Percentiles rank a stretch among this genome's conserved stretches.
Evolutionary conservation across 768 basidiomycete species (phyloP).

Genomic region (Vishniacozyma victoriae): DNA sequence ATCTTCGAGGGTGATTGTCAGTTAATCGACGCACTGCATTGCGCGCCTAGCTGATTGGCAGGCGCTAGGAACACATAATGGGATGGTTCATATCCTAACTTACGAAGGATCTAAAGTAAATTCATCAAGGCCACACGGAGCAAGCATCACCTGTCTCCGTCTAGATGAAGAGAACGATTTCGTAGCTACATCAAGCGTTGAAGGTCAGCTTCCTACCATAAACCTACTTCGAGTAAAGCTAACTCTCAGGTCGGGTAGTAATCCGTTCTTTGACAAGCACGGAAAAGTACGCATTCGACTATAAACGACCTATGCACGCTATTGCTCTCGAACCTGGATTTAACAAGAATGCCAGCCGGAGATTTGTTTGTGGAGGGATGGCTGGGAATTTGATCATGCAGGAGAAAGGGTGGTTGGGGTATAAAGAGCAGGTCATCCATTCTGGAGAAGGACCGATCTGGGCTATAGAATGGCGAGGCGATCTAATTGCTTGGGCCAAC

Average conservation of each 20-base stretch:
- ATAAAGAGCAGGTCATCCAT: constrained; percentile 79
- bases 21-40: constrained; percentile 17
- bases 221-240: not conserved
- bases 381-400: constrained; percentile 77
- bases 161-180: constrained; percentile 82
- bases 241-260: constrained; percentile 73
- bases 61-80: constrained; percentile 88
- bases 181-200: constrained; percentile 84
- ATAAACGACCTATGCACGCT: constrained; percentile 85
- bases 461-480: constrained; percentile 78
- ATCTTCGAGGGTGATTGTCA: constrained; percentile 66
- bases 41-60: constrained; percentile 44
- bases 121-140: constrained; percentile 82
- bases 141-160: constrained; percentile 76
- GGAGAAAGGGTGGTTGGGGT: constrained; percentile 95
- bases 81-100: constrained; percentile 82
- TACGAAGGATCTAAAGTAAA: constrained; percentile 74
- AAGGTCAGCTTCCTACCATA: constrained; percentile 58
- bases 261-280: constrained; percentile 72
- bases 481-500: constrained; percentile 92
- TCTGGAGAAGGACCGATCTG: constrained; percentile 90
- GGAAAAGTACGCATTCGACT: constrained; percentile 79
- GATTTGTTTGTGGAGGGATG: constrained; percentile 87
- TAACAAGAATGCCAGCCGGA: constrained; percentile 65
- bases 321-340: constrained; percentile 88